phyloP scores from a whole-genome alignment of 2,329 filamentous ascomycete genomes.

The Fusarium luffae region DNA sequence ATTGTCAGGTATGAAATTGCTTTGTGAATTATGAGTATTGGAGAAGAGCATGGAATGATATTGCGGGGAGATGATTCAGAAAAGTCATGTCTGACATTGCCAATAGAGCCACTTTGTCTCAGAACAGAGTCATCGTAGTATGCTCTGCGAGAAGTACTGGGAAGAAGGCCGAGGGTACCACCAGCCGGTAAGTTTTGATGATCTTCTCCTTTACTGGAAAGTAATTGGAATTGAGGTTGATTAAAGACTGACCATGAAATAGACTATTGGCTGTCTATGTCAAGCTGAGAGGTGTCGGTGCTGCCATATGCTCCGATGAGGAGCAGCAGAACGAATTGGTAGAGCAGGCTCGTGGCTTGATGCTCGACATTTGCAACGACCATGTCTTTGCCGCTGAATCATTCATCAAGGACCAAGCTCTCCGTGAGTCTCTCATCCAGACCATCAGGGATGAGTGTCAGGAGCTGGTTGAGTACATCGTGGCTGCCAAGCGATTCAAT shows the following conservation, averaged over 20 bases:
- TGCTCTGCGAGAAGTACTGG: constrained; percentile 95
- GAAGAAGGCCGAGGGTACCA: constrained; percentile 94
- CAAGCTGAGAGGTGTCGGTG: constrained; percentile 65
- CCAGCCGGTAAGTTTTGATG: constrained; percentile 78
- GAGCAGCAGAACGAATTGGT: constrained; percentile 64
- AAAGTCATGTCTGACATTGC: constrained; percentile 29
- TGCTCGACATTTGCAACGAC: constrained; percentile 84
- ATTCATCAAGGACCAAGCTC: constrained; percentile 66
- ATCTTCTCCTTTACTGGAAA: not conserved
- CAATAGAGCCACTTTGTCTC: constrained; percentile 62
- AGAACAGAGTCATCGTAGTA: constrained; percentile 86
- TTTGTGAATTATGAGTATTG: not conserved
- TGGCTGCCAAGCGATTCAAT: constrained; percentile 72
- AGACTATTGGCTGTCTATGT: constrained; percentile 70
- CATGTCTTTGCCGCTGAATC: constrained; percentile 78
- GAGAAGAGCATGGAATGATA: not conserved
- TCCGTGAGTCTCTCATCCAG: constrained; percentile 68
- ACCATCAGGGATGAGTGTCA: constrained; percentile 84
- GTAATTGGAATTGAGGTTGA: not conserved
- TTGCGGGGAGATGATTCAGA: constrained; percentile 15
- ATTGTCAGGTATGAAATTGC: constrained; percentile 54
- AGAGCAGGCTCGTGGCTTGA: constrained; percentile 76
- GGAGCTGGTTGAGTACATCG: constrained; percentile 79
- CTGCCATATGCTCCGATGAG: constrained; percentile 63
- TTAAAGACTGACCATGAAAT: not conserved